Evolutionary conservation across 345 rosid genomes (phyloP), one percentile per base, ranked within the genome.

Genomic region (Aegle marmelos): DNA sequence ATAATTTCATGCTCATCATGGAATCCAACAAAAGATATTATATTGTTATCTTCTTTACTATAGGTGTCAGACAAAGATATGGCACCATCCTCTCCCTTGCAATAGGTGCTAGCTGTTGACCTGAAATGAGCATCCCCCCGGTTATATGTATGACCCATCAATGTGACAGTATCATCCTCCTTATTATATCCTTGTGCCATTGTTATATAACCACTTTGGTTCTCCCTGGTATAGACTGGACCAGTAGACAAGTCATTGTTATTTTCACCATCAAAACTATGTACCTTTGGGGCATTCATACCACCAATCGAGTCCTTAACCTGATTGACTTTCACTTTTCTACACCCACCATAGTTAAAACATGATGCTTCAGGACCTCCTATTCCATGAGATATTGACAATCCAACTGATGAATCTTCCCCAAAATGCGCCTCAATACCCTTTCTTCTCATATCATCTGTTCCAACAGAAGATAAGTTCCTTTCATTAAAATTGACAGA

Each of bases 11-110:
- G 85, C 13, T 85, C 93, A 39, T 86, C 90, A 22, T 80, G 86
- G 71, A 90, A 85, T 37, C 85, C 90, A 67, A 86, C 89, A 78
- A 95, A 95, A 48, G 93, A 89, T 71, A 92, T 86, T 70, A 87
- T 83, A 70, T 76, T 86, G 73, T 88, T 76, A 34, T 87, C 94
- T 14, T 87, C 95, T 79, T 88, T 89, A 34, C 83, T 79, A 68
- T 85, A 89, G 58, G 77, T n/a, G 21, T 82, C 83, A 72, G 71
- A 72, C 10, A 86, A 62, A 22, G 89, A 80, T 48, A 85, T 56
- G 7, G 67, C 75, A 79, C 30, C 58, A 28, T 78, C 84, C 70
- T 81, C 87, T 59, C 60, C 90, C 79, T 85, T 84, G 50, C 76
- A 53, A 59, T 86, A 89, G n/a, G 76, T 6, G 33, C 80, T 65